These are phyloP conservation scores for Trichoderma sp. DNA, from an alignment of 2,329 filamentous ascomycete genomes.

Conservation along the genomic window DNA sequence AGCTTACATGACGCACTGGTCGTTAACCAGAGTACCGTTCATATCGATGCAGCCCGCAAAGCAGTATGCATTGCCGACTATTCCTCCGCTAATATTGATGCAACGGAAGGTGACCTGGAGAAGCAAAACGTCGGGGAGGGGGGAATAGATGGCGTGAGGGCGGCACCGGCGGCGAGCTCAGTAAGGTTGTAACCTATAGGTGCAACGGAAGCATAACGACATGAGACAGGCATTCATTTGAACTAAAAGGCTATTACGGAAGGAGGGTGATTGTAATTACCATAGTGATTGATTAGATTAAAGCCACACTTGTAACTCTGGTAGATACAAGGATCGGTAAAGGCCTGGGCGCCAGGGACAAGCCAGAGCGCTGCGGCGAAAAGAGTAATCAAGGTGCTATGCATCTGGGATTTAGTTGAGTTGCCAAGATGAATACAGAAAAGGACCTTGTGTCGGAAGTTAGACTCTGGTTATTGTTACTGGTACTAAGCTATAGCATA, in stretches of 20 bases:
- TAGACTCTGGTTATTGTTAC: neutral
- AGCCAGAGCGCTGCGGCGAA: neutral
- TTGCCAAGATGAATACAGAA: neutral
- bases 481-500: neutral
- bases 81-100: neutral
- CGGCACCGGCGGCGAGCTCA: neutral
- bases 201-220: neutral
- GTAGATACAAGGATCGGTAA: neutral
- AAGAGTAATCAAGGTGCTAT: neutral
- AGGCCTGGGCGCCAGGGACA: neutral
- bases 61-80: neutral
- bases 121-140: neutral
- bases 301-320: neutral
- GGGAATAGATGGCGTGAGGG: neutral
- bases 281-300: neutral
- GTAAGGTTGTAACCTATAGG: neutral
- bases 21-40: neutral
- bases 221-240: neutral
- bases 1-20: neutral
- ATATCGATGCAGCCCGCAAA: neutral
- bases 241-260: neutral
- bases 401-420: neutral
- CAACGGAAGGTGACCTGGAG: neutral
- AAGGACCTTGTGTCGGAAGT: neutral
- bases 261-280: neutral